These are phyloP conservation scores for Fusarium tanahbumbuense DNA, from an alignment of 2,329 filamentous ascomycete genomes.

Conservation along the genomic window DNA sequence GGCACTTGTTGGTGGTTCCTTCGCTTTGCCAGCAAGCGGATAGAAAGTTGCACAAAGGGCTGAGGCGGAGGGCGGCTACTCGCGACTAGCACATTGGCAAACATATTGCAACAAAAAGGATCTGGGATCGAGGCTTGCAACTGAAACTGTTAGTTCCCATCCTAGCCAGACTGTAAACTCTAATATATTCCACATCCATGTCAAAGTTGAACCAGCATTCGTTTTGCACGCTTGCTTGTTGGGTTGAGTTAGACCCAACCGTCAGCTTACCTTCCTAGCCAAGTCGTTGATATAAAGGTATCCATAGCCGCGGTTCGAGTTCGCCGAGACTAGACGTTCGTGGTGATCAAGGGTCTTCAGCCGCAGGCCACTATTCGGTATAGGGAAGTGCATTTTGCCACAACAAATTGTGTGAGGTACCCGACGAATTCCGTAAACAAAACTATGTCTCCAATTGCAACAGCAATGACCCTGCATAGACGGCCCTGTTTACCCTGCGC, in stretches of 20 bases:
- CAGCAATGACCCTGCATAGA: background rate
- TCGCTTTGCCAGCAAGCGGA: background rate
- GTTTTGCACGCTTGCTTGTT: slow-evolving; percentile 13
- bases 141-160: slow-evolving; percentile 7
- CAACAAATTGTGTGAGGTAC: background rate
- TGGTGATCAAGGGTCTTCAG: slow-evolving; percentile 24
- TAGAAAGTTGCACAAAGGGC: background rate
- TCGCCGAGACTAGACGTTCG: slow-evolving; percentile 10
- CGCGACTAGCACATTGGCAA: background rate
- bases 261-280: background rate
- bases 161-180: slow-evolving; percentile 10
- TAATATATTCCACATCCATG: slow-evolving; percentile 4
- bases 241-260: background rate
- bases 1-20: background rate
- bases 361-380: slow-evolving; percentile 16
- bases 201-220: background rate
- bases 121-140: background rate
- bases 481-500: background rate
- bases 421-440: background rate
- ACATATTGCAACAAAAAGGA: slow-evolving; percentile 5
- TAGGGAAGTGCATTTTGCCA: slow-evolving; percentile 25
- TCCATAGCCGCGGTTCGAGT: slow-evolving; percentile 12
- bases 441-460: background rate
- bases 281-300: background rate
- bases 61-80: background rate